Evolutionary conservation across 306 rosid genomes (phyloP), one percentile per base, ranked within the genome.

Genomic region (Abrus pulchellus): DNA sequence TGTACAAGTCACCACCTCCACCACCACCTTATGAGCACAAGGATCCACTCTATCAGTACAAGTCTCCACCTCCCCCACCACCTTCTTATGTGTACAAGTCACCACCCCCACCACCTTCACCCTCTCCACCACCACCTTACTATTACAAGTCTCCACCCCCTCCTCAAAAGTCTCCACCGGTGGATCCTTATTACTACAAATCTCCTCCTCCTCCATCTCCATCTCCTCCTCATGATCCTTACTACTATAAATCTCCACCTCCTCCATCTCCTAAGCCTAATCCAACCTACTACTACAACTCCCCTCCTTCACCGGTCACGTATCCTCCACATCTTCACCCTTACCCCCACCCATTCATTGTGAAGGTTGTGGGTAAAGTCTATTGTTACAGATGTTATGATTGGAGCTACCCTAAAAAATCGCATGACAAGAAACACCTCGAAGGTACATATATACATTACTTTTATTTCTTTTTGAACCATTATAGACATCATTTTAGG

Each of bases 381-480:
- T 90, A 92, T 69, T 88, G 85, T 82, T 89, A 88, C 84, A 80
- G 86, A 86, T 91, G 97, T 69, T 91, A 91, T 9, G 89, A 92
- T 9, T 92, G 91, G 94, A 78, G 34, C 0, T 69, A 89, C 34
- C 88, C 92, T 0, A 38, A 53, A 30, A 88, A 86, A 67, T 90
- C 94, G 1, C 97, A 88, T 78, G 65, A 85, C 89, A 92, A 85
- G 89, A 92, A 92, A 84, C 91, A 87, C 59, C 91, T 90, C 75
- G 1, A 86, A 88, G 94, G 97, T 86, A 87, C 38, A 40, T 86
- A 87, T 32, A 40, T 11, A 89, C 45, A 48, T 50, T 74, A 20
- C 6, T 28, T 48, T 40, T 34, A 40, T 55, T 56, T 28, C n/a
- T 41, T 41, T 14, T 7, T 3, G 5, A 11, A 36, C 40, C 40